Conservation (phyloP, 495 filamentous ascomycete species). For the Hypomontagnella monticulosa region DNA sequence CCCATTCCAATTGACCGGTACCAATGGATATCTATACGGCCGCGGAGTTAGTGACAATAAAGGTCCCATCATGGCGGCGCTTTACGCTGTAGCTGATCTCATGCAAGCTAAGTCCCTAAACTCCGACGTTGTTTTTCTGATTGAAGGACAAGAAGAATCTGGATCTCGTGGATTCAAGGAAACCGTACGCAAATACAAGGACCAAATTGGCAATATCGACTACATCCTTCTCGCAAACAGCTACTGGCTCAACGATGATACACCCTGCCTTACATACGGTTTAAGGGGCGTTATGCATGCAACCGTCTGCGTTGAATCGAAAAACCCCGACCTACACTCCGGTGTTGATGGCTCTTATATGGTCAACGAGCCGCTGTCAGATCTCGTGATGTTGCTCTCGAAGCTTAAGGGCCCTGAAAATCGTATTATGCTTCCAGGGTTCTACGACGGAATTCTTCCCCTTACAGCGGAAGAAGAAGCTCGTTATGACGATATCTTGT, state of each 20-base stretch:
- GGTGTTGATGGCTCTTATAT: conserved; percentile 92
- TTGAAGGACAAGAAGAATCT: conserved; percentile 97
- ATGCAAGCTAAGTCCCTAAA: conserved; percentile 78
- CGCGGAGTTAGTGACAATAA: conserved; percentile 98
- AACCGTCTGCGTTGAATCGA: conserved; percentile 84
- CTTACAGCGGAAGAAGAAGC: conserved; percentile 78
- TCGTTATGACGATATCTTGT: conserved; percentile 84
- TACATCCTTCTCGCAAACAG: conserved; percentile 96
- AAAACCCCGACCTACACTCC: conserved; percentile 89
- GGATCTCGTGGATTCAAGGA: conserved; percentile 89
- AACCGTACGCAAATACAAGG: conserved; percentile 78
- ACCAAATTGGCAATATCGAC: conserved; percentile 87
- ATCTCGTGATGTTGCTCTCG: conserved; percentile 81
- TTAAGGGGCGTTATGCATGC: conserved; percentile 94
- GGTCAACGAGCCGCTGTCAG: conserved; percentile 89
- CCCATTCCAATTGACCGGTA: conserved; percentile 84
- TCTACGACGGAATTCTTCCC: conserved; percentile 83
- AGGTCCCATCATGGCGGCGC: conserved; percentile 88
- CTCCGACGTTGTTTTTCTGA: conserved; percentile 89
- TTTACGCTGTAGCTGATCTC: conserved; percentile 91
- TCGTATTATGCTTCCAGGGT: conserved; percentile 71
- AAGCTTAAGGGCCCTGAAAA: conserved; percentile 78
- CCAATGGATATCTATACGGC: conserved; percentile 95
- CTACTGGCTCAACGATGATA: conserved; percentile 97
- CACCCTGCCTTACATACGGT: conserved; percentile 94